These are phyloP conservation scores for Picea engelmannii DNA, from an alignment of 83 land plant genomes.

Conservation along the genomic window DNA sequence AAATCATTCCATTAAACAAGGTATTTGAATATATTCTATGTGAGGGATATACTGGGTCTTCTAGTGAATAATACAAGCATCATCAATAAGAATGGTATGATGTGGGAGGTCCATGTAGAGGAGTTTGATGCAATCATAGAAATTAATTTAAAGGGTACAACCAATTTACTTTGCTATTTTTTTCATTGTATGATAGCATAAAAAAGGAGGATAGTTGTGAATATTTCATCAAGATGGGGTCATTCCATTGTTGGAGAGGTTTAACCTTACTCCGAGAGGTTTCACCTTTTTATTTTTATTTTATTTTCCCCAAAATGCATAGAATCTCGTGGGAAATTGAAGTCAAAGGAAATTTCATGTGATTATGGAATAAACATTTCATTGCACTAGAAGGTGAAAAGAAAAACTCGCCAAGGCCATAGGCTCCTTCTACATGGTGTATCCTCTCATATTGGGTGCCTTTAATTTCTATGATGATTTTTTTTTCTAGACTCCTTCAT, in stretches of 20 bases:
- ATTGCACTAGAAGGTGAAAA: too few species aligned
- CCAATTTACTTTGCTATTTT: slow-evolving; percentile 79
- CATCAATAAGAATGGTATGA: slow-evolving; percentile 69
- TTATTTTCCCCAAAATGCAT: too few species aligned
- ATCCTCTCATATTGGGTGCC: too few species aligned
- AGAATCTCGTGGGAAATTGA: too few species aligned
- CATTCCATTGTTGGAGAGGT: slow-evolving; percentile 84
- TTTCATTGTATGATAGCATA: slow-evolving; percentile 62
- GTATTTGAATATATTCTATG: not conserved
- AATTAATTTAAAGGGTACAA: slow-evolving; percentile 79
- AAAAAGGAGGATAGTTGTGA: slow-evolving; percentile 74
- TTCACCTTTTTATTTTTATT: too few species aligned
- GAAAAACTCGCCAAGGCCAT: too few species aligned
- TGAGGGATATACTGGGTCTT: not conserved
- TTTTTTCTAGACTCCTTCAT: too few species aligned
- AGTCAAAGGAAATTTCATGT: too few species aligned
- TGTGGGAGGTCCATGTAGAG: slow-evolving; percentile 78
- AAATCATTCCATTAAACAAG: not conserved
- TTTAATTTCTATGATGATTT: too few species aligned
- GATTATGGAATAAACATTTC: too few species aligned
- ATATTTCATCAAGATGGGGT: slow-evolving; percentile 95
- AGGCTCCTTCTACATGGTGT: too few species aligned
- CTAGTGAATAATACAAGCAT: slow-evolving; percentile 73
- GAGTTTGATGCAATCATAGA: slow-evolving; percentile 86
- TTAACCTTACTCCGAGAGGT: slow-evolving; percentile 56